Evolutionary conservation across 176 grass and related monocot species (phyloP).

Genomic region (Carex parvula): DNA sequence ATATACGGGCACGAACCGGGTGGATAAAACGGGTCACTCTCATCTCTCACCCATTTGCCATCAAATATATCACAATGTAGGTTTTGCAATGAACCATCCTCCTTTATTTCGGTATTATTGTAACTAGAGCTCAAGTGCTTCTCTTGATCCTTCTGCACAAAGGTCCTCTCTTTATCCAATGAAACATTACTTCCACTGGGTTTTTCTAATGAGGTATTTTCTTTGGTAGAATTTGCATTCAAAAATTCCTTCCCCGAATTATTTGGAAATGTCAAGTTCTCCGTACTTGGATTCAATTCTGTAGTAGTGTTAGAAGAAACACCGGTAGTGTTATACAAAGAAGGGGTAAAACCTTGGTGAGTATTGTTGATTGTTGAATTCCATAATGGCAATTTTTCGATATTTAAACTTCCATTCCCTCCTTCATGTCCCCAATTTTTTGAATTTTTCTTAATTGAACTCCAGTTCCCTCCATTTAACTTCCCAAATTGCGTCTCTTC

Average conservation of each 20-base stretch:
- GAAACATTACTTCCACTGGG: slow-evolving; percentile 7
- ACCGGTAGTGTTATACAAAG: background rate
- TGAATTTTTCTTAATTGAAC: slow-evolving; percentile 17
- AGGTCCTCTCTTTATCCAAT: background rate
- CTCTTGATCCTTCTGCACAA: background rate
- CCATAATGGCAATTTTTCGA: background rate
- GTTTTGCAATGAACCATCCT: background rate
- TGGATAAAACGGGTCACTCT: slow-evolving; percentile 43
- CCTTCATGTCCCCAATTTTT: background rate
- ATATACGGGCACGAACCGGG: slow-evolving; percentile 53
- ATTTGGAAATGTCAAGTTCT: background rate
- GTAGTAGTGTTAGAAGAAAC: slow-evolving; percentile 1
- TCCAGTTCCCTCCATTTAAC: background rate
- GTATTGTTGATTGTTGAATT: slow-evolving; percentile 21
- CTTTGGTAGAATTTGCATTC: background rate
- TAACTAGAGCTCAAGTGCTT: slow-evolving; percentile 7
- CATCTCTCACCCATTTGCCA: slow-evolving; percentile 79
- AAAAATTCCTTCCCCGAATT: background rate
- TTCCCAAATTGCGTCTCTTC: background rate
- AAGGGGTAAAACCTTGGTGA: background rate
- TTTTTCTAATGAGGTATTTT: background rate
- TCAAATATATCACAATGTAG: slow-evolving; percentile 54
- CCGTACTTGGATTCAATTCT: background rate
- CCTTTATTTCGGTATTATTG: background rate
- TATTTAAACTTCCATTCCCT: background rate